Evolutionary conservation across 1,284 basidiomycete species (phyloP).

Genomic region (Boletus semigastroideus): DNA sequence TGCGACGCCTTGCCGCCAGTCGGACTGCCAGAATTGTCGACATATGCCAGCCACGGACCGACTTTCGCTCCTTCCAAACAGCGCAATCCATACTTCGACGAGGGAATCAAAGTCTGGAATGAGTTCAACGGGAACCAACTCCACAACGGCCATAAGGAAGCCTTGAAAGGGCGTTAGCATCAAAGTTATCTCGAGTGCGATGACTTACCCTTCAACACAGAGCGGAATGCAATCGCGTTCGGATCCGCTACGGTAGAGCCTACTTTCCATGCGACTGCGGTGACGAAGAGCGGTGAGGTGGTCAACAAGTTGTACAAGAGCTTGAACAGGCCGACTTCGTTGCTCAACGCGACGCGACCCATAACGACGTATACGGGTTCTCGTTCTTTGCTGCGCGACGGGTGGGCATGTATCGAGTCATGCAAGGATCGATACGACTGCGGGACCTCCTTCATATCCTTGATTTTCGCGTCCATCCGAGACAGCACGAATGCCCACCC

Average conservation of each 20-base stretch:
- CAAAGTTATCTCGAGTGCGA: not conserved
- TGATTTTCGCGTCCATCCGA: constrained; percentile 47
- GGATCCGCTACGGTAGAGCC: constrained; percentile 73
- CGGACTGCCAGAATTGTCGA: constrained; percentile 74
- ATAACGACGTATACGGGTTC: constrained; percentile 56
- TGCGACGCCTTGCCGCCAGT: constrained; percentile 59
- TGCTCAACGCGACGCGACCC: constrained; percentile 52
- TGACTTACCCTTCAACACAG: constrained; percentile 74
- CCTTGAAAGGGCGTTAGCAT: constrained; percentile 40
- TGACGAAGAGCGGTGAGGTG: constrained; percentile 71
- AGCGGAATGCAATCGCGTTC: constrained; percentile 79
- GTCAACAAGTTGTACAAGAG: constrained; percentile 59
- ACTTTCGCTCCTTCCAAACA: constrained; percentile 78
- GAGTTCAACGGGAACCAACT: constrained; percentile 71
- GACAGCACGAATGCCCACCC: constrained; percentile 80
- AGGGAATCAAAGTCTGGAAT: constrained; percentile 72
- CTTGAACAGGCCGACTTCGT: constrained; percentile 57
- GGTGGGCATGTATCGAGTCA: constrained; percentile 48
- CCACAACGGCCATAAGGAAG: constrained; percentile 68
- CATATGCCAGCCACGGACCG: constrained; percentile 69
- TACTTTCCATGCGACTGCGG: constrained; percentile 62
- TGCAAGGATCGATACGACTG: constrained; percentile 56
- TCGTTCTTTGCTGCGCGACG: constrained; percentile 49
- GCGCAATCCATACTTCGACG: constrained; percentile 74
- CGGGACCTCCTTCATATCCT: constrained; percentile 49